These are phyloP conservation scores for Eimeria necatrix DNA, from an alignment of 169 alveolate species.

Conservation along the genomic window DNA sequence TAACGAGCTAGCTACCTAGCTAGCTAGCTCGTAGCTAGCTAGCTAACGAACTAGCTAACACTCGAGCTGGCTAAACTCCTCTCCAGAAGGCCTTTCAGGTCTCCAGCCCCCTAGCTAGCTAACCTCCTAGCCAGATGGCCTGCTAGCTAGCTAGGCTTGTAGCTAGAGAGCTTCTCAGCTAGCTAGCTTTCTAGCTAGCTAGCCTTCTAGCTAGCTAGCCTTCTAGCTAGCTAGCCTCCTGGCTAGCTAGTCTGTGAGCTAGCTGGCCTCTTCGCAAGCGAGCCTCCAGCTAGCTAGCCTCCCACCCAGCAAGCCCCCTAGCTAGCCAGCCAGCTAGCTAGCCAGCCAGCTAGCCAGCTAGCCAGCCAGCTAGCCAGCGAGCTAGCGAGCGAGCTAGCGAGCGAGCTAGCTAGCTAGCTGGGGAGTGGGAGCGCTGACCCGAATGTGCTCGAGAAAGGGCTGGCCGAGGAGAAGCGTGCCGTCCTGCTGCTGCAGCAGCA, in stretches of 20 bases:
- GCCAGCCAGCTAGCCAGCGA: not conserved
- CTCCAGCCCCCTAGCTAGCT: not conserved
- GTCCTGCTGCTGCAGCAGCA: slow-evolving; percentile 86
- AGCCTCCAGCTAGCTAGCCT: not conserved
- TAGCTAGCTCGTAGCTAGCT: not conserved
- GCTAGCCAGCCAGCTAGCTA: not conserved
- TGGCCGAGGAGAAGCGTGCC: slow-evolving; percentile 88
- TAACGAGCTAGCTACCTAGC: not conserved
- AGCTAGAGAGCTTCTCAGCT: not conserved
- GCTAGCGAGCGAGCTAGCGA: not conserved
- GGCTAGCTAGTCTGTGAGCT: not conserved
- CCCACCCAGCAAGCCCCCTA: not conserved
- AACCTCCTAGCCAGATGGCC: no score
- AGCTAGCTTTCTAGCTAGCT: not conserved
- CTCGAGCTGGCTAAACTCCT: no score
- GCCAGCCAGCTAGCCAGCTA: not conserved
- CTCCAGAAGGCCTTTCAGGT: no score
- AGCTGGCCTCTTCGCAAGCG: not conserved
- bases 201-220: not conserved
- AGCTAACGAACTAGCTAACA: no score
- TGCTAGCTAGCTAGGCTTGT: not conserved
- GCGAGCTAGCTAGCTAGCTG: not conserved
- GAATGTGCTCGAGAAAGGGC: slow-evolving; percentile 90
- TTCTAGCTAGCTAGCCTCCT: not conserved
- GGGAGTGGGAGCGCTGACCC: slow-evolving; percentile 77